Percentiles rank a stretch among this genome's conserved stretches.
Evolutionary conservation across 2,329 filamentous ascomycete genomes (phyloP).

Genomic region (Sporothrix protearum): DNA sequence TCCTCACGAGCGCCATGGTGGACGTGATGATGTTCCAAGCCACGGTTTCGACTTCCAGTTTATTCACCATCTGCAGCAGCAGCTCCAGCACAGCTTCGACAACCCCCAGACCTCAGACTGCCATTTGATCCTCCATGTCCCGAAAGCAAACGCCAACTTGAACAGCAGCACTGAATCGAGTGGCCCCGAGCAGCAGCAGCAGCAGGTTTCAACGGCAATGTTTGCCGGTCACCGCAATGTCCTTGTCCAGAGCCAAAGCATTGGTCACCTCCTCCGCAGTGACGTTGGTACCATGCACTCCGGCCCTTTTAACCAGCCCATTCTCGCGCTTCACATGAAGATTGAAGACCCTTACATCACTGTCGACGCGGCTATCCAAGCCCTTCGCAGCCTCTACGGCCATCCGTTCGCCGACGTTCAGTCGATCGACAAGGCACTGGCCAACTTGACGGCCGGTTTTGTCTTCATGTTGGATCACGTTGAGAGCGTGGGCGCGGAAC

Average conservation of each 20-base stretch:
- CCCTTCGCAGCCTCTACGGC: conserved; percentile 30
- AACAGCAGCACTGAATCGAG: not conserved
- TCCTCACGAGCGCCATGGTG: not conserved
- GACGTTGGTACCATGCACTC: conserved; percentile 17
- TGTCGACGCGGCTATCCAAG: conserved; percentile 19
- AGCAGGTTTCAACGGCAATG: not conserved
- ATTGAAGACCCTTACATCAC: conserved; percentile 27
- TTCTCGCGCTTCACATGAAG: conserved; percentile 19
- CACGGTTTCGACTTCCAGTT: conserved; percentile 20
- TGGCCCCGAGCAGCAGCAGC: not conserved
- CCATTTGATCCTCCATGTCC: conserved; percentile 25
- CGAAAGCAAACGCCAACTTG: not conserved
- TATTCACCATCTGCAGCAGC: conserved; percentile 25
- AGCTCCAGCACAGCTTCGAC: conserved; percentile 22
- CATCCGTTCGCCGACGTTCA: conserved; percentile 18
- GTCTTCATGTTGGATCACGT: conserved; percentile 27
- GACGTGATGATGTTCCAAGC: not conserved
- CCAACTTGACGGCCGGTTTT: conserved; percentile 27
- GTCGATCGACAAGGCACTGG: conserved; percentile 24
- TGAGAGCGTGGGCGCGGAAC: conserved; percentile 22
- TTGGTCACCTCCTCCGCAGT: conserved; percentile 24
- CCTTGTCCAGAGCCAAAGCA: conserved; percentile 27
- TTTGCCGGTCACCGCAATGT: conserved; percentile 29
- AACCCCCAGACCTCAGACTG: conserved; percentile 26
- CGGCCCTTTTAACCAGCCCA: conserved; percentile 22